Evolutionary conservation across 2,329 filamentous ascomycete species (phyloP), one percentile per base, ranked within the genome.

Genomic region (Exophiala phaeomuriformis): DNA sequence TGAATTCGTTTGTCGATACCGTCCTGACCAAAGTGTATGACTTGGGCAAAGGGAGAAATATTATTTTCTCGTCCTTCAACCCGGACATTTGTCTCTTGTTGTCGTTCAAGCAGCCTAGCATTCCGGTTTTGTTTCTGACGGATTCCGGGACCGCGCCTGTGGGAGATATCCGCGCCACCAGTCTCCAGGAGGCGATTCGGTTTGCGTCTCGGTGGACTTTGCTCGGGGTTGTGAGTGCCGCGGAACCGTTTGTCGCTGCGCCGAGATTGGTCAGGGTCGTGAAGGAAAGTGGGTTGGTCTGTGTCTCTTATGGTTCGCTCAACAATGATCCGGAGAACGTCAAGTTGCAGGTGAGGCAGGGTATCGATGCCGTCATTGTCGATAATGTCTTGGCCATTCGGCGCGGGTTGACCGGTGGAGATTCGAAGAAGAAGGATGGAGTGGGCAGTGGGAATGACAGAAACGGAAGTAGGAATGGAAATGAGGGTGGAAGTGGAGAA

Each of bases 61-160:
- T 98, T 69, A 89, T 98, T 61, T 97, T 98, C 72, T 95, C 88
- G 60, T 93, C 87, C 47, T 98, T 98, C 75, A 95, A 97, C 71
- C 93, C 93, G 0, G 93, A 98, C 65, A 90, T 98, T 43, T 98
- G 93, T 68, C 79, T 98, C 9, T 82, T 95, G 61, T 76, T 97
- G 39, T 93, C 86, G 51, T 95, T 95, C 78, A 98, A 98, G 74
- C 93, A 98, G 73, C 91, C 91, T 1, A 94, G 87, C 42, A 96
- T 96, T 52, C 94, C 93, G 0, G 90, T 98, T 55, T 75, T 98
- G 58, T 98, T 98, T 73, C 77, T 98, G 39, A 94, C 86, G 0
- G 93, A 98, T 64, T 88, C 90, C 0, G 93, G 91, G 0, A 84
- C 82, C n/a, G 79, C 74, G 12, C 77, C 82, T 0, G 90, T 95